Conservation (phyloP, 2,329 filamentous ascomycete genomes). For the Fusarium sulawesiense region DNA sequence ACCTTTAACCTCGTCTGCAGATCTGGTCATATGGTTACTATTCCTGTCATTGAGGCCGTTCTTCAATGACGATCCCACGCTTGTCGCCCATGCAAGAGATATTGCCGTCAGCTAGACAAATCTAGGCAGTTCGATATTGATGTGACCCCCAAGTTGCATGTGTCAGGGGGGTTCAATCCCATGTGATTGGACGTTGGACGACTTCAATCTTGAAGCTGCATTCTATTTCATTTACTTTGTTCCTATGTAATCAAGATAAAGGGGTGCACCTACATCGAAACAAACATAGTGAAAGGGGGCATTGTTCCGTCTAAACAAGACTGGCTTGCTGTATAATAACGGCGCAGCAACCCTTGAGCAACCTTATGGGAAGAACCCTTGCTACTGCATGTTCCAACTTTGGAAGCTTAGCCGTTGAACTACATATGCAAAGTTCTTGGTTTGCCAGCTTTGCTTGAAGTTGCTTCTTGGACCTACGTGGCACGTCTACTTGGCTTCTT, state of each 20-base stretch:
- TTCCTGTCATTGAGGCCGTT: slow-evolving; percentile 2
- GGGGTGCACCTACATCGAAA: neutral
- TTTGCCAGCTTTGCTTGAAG: neutral
- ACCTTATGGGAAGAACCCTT: neutral
- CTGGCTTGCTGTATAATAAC: neutral
- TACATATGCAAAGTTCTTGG: slow-evolving; percentile 5
- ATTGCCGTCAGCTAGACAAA: slow-evolving; percentile 11
- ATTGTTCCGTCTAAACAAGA: neutral
- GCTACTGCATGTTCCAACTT: neutral
- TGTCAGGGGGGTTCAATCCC: slow-evolving; percentile 5
- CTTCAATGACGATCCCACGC: slow-evolving; percentile 7
- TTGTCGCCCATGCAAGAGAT: neutral
- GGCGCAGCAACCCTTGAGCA: neutral
- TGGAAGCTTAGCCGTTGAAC: neutral
- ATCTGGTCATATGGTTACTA: neutral
- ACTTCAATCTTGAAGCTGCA: slow-evolving; percentile 8
- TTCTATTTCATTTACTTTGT: neutral
- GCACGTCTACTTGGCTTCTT: neutral
- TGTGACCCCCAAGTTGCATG: slow-evolving; percentile 4
- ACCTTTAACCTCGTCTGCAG: neutral
- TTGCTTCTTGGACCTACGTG: neutral
- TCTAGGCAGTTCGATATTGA: slow-evolving; percentile 20
- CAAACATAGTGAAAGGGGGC: neutral
- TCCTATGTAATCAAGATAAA: neutral
- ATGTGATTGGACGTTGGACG: slow-evolving; percentile 9